Evolutionary conservation across 371 early-diverging fungal species (phyloP), one percentile per base, ranked within the genome.

Genomic region (Racocetra persica): DNA sequence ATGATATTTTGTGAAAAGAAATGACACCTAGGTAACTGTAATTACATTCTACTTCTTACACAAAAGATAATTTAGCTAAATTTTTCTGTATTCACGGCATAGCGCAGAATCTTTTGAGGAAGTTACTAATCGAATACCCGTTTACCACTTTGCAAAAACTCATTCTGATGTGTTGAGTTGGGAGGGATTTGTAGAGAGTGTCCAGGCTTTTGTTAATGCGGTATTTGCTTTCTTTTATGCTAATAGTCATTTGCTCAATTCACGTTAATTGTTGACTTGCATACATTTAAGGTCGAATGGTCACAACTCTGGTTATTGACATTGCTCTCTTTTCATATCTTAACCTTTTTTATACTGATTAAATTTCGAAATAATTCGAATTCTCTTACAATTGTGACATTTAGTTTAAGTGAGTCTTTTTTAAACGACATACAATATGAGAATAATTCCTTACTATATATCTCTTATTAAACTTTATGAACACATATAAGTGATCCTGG

Each of bases 231-330:
- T 67, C 10, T 18, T 18, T 67, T 67, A 20, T n/a, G 32, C 8
- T 67, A 36, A 20, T 28, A 32, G 38, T 41, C 4, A 36, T 14
- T 66, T 67, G 28, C 22, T 63, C 11, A 63, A 14, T 2, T 32
- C 36, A 36, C 14, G 20, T 28, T 32, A 10, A 16, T 20, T 20
- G 7, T 38, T n/a, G 3, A 38, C 20, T 41, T 66, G 32, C 32
- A 32, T 67, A 1, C 18, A 18, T n/a, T 22, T 36, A 69, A 74
- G 74, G n/a, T 74, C 26, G 74, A 74, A 54, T 74, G 74, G 74
- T 55, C 57, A 20, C 55, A 74, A 74, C 74, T 55, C 18, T 74
- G 74, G 74, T 38, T 74, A 32, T 52, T 24, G 59, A n/a, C n/a
- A 10, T 1, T 74, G 26, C 26, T 74, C 13, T 36, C 38, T 57